phyloP scores from a whole-genome alignment of 306 rosid genomes.

The Dalbergia cochinchinensis region DNA sequence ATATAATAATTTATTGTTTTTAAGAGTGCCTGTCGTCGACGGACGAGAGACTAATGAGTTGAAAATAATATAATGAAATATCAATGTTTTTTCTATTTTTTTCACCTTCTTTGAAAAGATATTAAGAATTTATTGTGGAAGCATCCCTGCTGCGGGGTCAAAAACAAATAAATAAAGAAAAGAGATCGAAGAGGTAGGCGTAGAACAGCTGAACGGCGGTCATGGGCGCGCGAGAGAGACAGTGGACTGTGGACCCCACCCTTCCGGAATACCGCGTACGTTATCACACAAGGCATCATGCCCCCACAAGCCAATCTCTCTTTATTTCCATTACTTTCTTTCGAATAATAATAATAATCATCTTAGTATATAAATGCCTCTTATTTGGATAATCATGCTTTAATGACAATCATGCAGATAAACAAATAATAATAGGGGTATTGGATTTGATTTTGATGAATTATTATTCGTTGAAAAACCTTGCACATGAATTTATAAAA shows the following conservation, averaged over 20 bases:
- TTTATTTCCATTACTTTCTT: background rate
- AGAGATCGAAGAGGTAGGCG: background rate
- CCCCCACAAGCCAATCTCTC: background rate
- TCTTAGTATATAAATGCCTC: background rate
- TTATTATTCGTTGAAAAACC: no score
- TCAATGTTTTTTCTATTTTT: no score
- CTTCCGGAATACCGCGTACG: background rate
- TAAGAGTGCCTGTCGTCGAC: no score
- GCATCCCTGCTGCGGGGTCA: no score
- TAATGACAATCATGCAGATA: background rate
- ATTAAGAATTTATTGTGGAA: no score
- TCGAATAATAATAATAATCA: no score
- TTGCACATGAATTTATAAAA: no score
- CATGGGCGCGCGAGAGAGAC: background rate
- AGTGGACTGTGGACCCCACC: conserved; percentile 19
- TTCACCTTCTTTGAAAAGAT: no score
- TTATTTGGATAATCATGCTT: background rate
- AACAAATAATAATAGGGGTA: background rate
- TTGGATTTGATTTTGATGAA: no score
- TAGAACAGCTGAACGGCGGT: conserved; percentile 35
- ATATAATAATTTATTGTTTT: no score
- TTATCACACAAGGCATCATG: background rate
- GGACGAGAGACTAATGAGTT: no score
- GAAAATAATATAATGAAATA: no score
- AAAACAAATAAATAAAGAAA: background rate